Evolutionary conservation across 2,329 filamentous ascomycete species (phyloP), one percentile per base, ranked within the genome.

Genomic region (Pestalotiopsis sp.): DNA sequence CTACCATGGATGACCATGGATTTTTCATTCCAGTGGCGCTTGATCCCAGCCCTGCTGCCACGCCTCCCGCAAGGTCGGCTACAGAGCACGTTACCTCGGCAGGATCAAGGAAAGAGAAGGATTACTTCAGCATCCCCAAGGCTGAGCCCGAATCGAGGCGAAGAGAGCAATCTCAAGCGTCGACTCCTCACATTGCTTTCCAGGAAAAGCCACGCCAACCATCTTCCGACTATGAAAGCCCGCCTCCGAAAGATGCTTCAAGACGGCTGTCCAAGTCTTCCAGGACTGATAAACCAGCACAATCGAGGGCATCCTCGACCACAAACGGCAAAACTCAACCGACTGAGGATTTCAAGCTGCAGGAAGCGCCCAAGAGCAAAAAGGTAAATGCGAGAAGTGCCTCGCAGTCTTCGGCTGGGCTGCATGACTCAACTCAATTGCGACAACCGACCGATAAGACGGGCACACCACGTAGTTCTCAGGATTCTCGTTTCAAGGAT

Each of bases 181-280:
- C 89, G 2, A 94, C 93, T 17, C 93, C 94, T n/a, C 94, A 97
- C 75, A 97, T 97, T 73, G 92, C 94, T 24, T 97, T 94, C 77
- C 94, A 97, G 77, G 93, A 97, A 74, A 96, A 94, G 79, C 88
- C 89, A 1, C 88, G 92, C 58, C 85, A 89, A 69, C 80, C 85
- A 4, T 90, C 89, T 0, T 88, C 89, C 2, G 88, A 91, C 11
- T 81, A 88, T 26, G 83, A 88, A 38, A 86, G 85, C 48, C 81
- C 84, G 1, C 82, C 86, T 60, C 80, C 83, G 26, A 89, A 84
- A 74, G 79, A 81, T 62, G 81, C 82, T 67, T 79, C 76, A 70
- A 85, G 80, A 73, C 86, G 81, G 77, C 80, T 81, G 57, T 87
- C 81, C 65, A 87, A 84, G 73, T 81, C 80, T 26, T 79, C 78